Conservation (phyloP, 2,329 filamentous ascomycete species). For the Diplodia seriata region DNA sequence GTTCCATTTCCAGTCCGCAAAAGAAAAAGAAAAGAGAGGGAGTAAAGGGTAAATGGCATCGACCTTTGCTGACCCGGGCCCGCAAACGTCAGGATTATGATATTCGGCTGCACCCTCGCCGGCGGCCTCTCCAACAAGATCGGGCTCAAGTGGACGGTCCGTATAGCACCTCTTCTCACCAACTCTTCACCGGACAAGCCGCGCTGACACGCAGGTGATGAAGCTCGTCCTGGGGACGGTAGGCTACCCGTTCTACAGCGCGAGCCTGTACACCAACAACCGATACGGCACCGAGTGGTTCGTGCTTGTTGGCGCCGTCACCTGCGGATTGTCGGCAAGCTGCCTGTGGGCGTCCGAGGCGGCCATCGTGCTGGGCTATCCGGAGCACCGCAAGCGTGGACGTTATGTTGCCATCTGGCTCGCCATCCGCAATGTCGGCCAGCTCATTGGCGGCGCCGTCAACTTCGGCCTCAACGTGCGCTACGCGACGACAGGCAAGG, state of each 20-base stretch:
- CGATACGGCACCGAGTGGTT: conserved; percentile 46
- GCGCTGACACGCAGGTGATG: too few species aligned
- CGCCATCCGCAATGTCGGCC: conserved; percentile 60
- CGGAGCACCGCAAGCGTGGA: conserved; percentile 54
- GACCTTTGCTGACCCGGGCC: background rate
- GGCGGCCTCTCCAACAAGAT: conserved; percentile 70
- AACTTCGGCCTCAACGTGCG: conserved; percentile 58
- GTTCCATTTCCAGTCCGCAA: too few species aligned
- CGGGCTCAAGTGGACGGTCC: conserved; percentile 71
- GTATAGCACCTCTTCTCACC: conserved; percentile 45
- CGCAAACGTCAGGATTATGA: conserved; percentile 62
- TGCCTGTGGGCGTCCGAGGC: conserved; percentile 52
- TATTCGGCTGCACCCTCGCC: conserved; percentile 71
- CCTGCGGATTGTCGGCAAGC: conserved; percentile 46
- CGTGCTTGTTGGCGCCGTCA: conserved; percentile 44
- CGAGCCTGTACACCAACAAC: conserved; percentile 42
- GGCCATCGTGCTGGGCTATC: conserved; percentile 54
- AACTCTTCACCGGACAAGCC: too few species aligned
- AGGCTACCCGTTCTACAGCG: conserved; percentile 44
- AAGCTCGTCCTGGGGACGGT: conserved; percentile 40
- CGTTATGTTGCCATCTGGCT: conserved; percentile 52
- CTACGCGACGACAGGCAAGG: conserved; percentile 53
- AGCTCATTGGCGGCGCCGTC: conserved; percentile 60
- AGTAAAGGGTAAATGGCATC: too few species aligned
- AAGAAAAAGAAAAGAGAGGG: background rate